phyloP scores from a whole-genome alignment of 2,329 filamentous ascomycete species.

The Cladorrhinum sp. region DNA sequence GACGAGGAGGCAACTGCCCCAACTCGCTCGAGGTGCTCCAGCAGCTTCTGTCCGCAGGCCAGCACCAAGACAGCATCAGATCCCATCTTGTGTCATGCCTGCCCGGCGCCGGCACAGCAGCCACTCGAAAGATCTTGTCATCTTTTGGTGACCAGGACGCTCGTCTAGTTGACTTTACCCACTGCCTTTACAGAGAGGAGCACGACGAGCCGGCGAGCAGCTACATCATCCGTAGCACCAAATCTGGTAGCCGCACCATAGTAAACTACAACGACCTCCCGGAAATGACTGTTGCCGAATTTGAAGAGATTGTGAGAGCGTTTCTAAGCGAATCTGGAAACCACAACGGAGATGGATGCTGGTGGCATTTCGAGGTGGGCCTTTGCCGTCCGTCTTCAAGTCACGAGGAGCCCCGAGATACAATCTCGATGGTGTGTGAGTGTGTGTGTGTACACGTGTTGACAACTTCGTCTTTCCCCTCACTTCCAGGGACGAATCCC shows the following conservation, averaged over 20 bases:
- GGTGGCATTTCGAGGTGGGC: slow-evolving; percentile 71
- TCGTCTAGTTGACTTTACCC: slow-evolving; percentile 43
- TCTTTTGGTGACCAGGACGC: slow-evolving; percentile 47
- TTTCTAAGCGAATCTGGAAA: slow-evolving; percentile 30
- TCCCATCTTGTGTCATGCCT: slow-evolving; percentile 49
- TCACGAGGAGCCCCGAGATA: not conserved
- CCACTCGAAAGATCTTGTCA: slow-evolving; percentile 48
- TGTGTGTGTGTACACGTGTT: not conserved
- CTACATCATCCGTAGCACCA: slow-evolving; percentile 63
- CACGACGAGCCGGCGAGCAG: slow-evolving; percentile 60
- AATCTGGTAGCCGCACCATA: slow-evolving; percentile 62
- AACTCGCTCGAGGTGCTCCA: slow-evolving; percentile 70
- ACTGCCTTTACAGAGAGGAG: slow-evolving; percentile 58
- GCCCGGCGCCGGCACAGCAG: slow-evolving; percentile 50
- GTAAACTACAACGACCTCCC: slow-evolving; percentile 66
- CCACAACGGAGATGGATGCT: slow-evolving; percentile 39
- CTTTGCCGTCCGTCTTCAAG: not conserved
- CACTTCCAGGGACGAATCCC: slow-evolving; percentile 59
- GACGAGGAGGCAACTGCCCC: slow-evolving; percentile 69
- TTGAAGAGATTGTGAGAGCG: slow-evolving; percentile 42
- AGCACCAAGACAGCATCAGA: slow-evolving; percentile 28
- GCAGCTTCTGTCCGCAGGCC: slow-evolving; percentile 47
- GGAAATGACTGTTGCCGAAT: slow-evolving; percentile 65
- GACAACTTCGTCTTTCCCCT: not conserved
- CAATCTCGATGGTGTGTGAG: not conserved